Evolutionary conservation across 2,329 filamentous ascomycete species (phyloP), one percentile per base, ranked within the genome.

Genomic region (Cyphellophora attinorum): DNA sequence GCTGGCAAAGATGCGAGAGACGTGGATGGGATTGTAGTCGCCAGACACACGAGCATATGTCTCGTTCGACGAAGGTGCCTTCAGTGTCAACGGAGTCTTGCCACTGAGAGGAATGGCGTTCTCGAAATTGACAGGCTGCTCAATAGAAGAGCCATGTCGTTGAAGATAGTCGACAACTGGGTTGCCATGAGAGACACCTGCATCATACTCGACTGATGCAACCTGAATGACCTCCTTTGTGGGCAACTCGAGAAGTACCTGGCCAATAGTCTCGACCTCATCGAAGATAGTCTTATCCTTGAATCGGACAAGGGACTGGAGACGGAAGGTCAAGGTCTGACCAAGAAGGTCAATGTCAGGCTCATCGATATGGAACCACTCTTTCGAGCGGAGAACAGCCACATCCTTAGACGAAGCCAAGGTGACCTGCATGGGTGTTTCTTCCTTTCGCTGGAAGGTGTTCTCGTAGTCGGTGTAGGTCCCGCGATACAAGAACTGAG

Each of bases 1-100:
- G 63, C 78, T 85, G 19, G 91, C 84, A 65, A 98, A 98, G 36
- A 95, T 85, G 37, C 91, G 82, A 10, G 91, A 95, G 29, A 98
- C 91, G 69, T 98, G 91, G 44, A 98, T 98, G 15, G 91, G 91
- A 63, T 98, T 98, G 74, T 86, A 98, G 59, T 98, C 91, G 30
- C 91, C 91, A 33, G 93, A 98, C 12, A 98, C 91, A 47, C 86
- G 84, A 43, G 91, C 93, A 54, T 98, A 98, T 18, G 85, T 94
- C 69, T 98, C 91, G 64, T 98, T 98, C 37, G 88, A 94, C 12
- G 88, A 81, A 36, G 91, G 91, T 5, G 91, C 89, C 55, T 86
- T 88, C 34, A 98, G 72, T 47, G 81, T 77, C 42, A 98, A 72
- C 34, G 88, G 85, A 2, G 81, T 83, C 70, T 88, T 94, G 51